Conservation (phyloP, 176 grass and related monocot genomes). For the Rhipidocladum racemiflorum region DNA sequence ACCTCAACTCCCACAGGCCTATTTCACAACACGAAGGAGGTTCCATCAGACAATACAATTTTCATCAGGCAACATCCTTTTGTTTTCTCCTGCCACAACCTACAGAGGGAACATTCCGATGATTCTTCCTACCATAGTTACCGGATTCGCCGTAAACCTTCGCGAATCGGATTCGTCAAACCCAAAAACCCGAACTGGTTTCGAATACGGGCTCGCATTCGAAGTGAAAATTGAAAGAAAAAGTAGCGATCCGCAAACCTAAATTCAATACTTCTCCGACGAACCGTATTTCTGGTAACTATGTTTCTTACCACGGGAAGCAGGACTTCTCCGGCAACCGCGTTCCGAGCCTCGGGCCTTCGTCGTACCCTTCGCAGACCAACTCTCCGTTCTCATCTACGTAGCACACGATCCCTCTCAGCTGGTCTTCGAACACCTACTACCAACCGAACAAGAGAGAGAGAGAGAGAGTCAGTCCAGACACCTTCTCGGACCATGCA, state of each 20-base stretch:
- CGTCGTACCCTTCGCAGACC: conserved; percentile 87
- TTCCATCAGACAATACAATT: background rate
- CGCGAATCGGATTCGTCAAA: too few species aligned
- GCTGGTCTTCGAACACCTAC: conserved; percentile 84
- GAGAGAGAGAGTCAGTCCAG: background rate
- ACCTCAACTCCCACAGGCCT: conserved; percentile 38
- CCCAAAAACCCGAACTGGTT: too few species aligned
- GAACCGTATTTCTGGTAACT: too few species aligned
- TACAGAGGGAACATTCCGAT: background rate
- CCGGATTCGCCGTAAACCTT: too few species aligned
- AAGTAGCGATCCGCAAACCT: too few species aligned
- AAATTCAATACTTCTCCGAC: too few species aligned
- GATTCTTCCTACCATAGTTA: conserved; percentile 36
- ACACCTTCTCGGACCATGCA: background rate
- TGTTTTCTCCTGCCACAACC: background rate
- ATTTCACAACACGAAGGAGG: background rate
- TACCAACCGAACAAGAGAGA: background rate
- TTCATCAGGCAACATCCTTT: background rate
- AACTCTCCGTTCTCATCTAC: conserved; percentile 71
- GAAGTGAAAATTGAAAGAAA: too few species aligned
- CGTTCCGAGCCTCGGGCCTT: conserved; percentile 58
- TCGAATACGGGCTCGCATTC: too few species aligned
- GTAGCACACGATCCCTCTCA: conserved; percentile 79
- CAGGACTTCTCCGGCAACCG: conserved; percentile 45
- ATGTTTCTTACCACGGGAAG: conserved; percentile 51